phyloP scores from a whole-genome alignment of 257 asterid species.

The Ocimum tenuiflorum region DNA sequence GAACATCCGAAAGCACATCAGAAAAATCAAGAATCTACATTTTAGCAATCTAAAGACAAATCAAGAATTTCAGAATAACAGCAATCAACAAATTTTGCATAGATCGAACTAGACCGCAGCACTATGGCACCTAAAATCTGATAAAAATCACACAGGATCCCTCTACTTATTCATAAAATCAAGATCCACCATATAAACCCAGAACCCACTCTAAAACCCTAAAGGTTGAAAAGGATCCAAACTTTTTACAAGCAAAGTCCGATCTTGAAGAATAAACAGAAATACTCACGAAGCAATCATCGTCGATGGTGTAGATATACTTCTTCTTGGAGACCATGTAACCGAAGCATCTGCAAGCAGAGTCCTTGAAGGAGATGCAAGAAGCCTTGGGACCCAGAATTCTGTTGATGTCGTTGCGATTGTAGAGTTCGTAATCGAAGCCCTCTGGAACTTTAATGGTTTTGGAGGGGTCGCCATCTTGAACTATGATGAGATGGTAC shows the following conservation, averaged over 20 bases:
- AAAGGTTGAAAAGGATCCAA: slow-evolving; percentile 26
- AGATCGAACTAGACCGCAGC: neutral
- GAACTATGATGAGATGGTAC: slow-evolving; percentile 72
- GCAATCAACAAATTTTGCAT: neutral
- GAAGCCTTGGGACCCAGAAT: slow-evolving; percentile 78
- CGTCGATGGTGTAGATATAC: slow-evolving; percentile 52
- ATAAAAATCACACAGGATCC: slow-evolving; percentile 8
- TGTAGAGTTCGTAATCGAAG: slow-evolving; percentile 64
- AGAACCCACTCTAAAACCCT: slow-evolving; percentile 15
- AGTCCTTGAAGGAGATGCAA: slow-evolving; percentile 20
- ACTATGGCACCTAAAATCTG: neutral
- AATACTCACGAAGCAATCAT: slow-evolving; percentile 70
- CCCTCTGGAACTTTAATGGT: slow-evolving; percentile 57
- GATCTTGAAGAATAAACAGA: neutral
- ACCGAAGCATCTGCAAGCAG: slow-evolving; percentile 78
- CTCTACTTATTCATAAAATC: neutral
- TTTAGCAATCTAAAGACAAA: neutral
- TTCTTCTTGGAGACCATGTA: slow-evolving; percentile 48
- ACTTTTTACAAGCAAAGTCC: slow-evolving; percentile 19
- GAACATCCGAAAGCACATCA: too few species aligned
- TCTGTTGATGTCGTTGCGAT: slow-evolving; percentile 67
- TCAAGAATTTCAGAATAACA: neutral
- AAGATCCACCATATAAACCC: slow-evolving; percentile 7
- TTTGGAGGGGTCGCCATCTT: slow-evolving; percentile 74
- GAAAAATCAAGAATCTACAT: too few species aligned